Conservation (phyloP, 768 basidiomycete species). For the Tremella fuciformis region DNA sequence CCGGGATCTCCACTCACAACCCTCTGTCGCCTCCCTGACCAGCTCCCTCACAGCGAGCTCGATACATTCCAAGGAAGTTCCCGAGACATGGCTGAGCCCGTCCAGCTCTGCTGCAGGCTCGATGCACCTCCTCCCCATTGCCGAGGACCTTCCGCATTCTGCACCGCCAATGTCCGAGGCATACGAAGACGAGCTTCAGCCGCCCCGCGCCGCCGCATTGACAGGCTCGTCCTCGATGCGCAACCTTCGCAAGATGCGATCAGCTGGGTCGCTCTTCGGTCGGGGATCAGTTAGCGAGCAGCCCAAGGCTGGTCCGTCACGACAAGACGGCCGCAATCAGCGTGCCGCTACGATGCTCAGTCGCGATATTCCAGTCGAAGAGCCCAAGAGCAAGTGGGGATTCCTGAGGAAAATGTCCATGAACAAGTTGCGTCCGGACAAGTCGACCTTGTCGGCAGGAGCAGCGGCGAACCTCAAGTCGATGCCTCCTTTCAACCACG, state of each 20-base stretch:
- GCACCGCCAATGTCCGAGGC: slow-evolving; percentile 9
- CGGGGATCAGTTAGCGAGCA: slow-evolving; percentile 1
- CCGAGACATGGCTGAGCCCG: slow-evolving; percentile 17
- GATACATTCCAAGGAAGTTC: slow-evolving; percentile 6
- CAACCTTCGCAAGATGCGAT: slow-evolving; percentile 40
- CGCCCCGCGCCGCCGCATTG: background rate
- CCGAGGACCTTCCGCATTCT: slow-evolving; percentile 32
- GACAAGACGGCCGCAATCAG: background rate
- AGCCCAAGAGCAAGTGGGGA: slow-evolving; percentile 75
- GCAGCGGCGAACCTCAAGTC: slow-evolving; percentile 33
- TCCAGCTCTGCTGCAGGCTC: slow-evolving; percentile 22
- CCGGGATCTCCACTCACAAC: slow-evolving; percentile 56
- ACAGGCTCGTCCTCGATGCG: slow-evolving; percentile 3
- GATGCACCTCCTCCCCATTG: slow-evolving; percentile 24
- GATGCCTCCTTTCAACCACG: slow-evolving; percentile 29
- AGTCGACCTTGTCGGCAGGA: slow-evolving; percentile 26
- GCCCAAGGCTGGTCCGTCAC: background rate
- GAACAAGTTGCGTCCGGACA: slow-evolving; percentile 69
- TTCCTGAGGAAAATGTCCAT: slow-evolving; percentile 99
- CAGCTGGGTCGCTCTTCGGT: slow-evolving; percentile 36
- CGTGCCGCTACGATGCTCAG: background rate
- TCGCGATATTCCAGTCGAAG: background rate
- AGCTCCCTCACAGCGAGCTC: slow-evolving; percentile 28
- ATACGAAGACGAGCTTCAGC: slow-evolving; percentile 3
- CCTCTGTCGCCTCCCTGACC: slow-evolving; percentile 14